A percentile compares a stretch with the other conserved stretches of the same genome.
phyloP scores from a whole-genome alignment of 306 rosid species.

The Cucumis melo region DNA sequence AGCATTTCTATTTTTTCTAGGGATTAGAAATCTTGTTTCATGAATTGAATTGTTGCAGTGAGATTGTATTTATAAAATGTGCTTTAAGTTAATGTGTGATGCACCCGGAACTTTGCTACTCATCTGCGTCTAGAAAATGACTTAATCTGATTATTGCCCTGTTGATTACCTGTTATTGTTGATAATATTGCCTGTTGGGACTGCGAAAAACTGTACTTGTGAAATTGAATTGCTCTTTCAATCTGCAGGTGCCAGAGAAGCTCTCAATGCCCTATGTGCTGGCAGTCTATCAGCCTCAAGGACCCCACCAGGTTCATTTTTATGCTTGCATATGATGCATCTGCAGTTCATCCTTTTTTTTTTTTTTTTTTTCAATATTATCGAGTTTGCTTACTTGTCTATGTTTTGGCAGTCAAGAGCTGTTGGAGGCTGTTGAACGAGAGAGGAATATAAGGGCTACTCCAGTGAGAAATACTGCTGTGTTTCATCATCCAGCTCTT shows the following conservation, averaged over 20 bases:
- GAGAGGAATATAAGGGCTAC: conserved; percentile 53
- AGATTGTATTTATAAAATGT: neutral
- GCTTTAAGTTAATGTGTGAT: neutral
- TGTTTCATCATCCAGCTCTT: conserved; percentile 53
- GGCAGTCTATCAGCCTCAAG: conserved; percentile 70
- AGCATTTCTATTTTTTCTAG: neutral
- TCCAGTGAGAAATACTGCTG: conserved; percentile 46
- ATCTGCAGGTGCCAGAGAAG: conserved; percentile 82
- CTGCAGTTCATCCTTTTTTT: neutral
- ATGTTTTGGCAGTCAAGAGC: conserved; percentile 60
- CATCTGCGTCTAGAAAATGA: neutral
- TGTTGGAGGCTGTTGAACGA: conserved; percentile 62
- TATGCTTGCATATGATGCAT: neutral
- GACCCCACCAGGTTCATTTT: conserved; percentile 62
- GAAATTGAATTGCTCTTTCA: neutral
- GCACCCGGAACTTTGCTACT: neutral
- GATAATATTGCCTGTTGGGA: neutral
- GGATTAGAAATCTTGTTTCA: neutral
- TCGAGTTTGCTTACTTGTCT: conserved; percentile 6
- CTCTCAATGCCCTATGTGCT: conserved; percentile 96
- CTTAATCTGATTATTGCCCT: neutral
- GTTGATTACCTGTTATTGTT: neutral
- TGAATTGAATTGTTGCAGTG: neutral
- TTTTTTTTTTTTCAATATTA: neutral
- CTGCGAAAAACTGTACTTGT: neutral